These are phyloP conservation scores for Barnettozyma wickerhamii DNA, from an alignment of 805 yeast species.

Conservation along the genomic window DNA sequence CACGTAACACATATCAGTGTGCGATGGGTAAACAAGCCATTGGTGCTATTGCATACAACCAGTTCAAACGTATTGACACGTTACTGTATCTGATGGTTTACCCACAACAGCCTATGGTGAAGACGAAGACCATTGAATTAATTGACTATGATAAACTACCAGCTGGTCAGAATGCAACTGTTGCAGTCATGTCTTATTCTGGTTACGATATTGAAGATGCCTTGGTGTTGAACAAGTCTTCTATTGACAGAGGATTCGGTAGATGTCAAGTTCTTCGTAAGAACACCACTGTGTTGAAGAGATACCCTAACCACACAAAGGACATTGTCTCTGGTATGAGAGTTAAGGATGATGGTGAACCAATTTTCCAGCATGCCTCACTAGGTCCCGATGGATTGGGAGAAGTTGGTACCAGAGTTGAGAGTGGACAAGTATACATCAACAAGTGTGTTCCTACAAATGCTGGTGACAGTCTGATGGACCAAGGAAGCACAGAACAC, in stretches of 20 bases:
- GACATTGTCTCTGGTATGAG: slow-evolving; percentile 92
- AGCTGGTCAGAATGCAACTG: slow-evolving; percentile 98
- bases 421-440: slow-evolving; percentile 89
- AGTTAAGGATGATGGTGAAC: slow-evolving; percentile 73
- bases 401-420: slow-evolving; percentile 88
- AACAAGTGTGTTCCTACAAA: slow-evolving; percentile 91
- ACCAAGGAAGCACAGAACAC: slow-evolving; percentile 45
- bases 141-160: slow-evolving; percentile 95
- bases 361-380: slow-evolving; percentile 81
- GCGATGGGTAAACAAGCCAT: slow-evolving; percentile 99
- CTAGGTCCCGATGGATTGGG: slow-evolving; percentile 95
- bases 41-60: slow-evolving; percentile 98
- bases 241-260: slow-evolving; percentile 95
- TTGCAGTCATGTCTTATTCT: slow-evolving; percentile 98
- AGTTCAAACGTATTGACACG: slow-evolving; percentile 93
- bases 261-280: slow-evolving; percentile 94
- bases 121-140: slow-evolving; percentile 92
- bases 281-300: slow-evolving; percentile 82
- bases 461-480: slow-evolving; percentile 54
- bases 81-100: slow-evolving; percentile 93
- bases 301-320: slow-evolving; percentile 90
- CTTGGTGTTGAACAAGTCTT: slow-evolving; percentile 85
- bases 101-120: slow-evolving; percentile 99
- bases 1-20: slow-evolving; percentile 89
- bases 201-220: slow-evolving; percentile 99